Evolutionary conservation across 2,329 filamentous ascomycete genomes (phyloP).

Genomic region (Pseudocercospora ulei): DNA sequence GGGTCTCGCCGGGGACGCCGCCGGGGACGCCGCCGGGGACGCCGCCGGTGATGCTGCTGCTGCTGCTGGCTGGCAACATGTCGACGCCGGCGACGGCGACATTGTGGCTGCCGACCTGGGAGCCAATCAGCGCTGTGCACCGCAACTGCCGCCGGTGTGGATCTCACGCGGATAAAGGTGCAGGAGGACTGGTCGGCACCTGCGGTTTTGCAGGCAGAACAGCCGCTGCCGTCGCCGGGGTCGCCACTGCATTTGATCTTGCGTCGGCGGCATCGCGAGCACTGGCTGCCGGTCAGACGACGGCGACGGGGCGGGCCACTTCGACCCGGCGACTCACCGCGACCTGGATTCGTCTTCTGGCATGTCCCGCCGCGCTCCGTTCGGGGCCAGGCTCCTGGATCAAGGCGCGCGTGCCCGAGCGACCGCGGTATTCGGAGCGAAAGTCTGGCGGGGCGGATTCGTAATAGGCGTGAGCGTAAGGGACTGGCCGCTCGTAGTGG

Average conservation of each 20-base stretch:
- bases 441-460: slow-evolving; percentile 25
- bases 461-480: slow-evolving; percentile 25
- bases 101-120: slow-evolving; percentile 20
- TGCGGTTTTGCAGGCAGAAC: slow-evolving; percentile 70
- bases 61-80: slow-evolving; percentile 15
- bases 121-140: background rate
- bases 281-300: slow-evolving; percentile 51
- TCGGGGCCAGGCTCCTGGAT: slow-evolving; percentile 34
- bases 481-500: slow-evolving; percentile 26
- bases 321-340: slow-evolving; percentile 43
- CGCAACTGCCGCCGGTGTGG: no score
- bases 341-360: slow-evolving; percentile 47
- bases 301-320: no score
- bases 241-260: slow-evolving; percentile 95
- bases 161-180: slow-evolving; percentile 64
- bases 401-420: slow-evolving; percentile 20
- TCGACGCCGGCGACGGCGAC: slow-evolving; percentile 18
- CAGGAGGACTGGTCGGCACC: slow-evolving; percentile 55
- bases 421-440: slow-evolving; percentile 23
- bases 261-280: slow-evolving; percentile 75
- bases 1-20: slow-evolving; percentile 1
- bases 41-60: slow-evolving; percentile 7
- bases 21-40: slow-evolving; percentile 3
- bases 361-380: slow-evolving; percentile 30
- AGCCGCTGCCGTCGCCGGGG: slow-evolving; percentile 63